These are phyloP conservation scores for Aspergillus floridensis DNA, from an alignment of 2,329 filamentous ascomycete species.

Conservation along the genomic window DNA sequence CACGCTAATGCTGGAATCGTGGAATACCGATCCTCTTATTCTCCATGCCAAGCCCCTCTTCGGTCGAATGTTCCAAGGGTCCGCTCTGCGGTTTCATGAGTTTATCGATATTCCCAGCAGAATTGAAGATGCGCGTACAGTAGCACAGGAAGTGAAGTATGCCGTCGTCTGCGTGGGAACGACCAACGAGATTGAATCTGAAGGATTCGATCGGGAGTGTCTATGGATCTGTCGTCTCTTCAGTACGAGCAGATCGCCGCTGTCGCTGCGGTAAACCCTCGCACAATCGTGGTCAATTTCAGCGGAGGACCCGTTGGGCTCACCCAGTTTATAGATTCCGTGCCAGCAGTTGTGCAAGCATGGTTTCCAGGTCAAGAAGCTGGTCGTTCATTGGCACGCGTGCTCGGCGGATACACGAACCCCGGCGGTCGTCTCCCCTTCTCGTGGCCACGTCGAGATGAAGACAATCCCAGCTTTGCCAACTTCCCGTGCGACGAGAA, in stretches of 20 bases:
- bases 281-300: not conserved
- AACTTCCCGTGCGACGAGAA: slow-evolving; percentile 6
- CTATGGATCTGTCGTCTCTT: not conserved
- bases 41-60: not conserved
- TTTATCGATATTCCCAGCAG: not conserved
- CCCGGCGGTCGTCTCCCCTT: not conserved
- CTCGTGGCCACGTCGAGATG: not conserved
- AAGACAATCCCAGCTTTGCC: not conserved
- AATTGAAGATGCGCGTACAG: not conserved
- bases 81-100: slow-evolving; percentile 4
- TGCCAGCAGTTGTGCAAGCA: not conserved
- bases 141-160: not conserved
- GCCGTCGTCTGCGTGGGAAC: slow-evolving; percentile 6
- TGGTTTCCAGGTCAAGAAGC: slow-evolving; percentile 2
- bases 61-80: slow-evolving; percentile 5
- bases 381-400: not conserved
- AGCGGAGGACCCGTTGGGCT: not conserved
- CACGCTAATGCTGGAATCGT: not conserved
- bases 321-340: not conserved
- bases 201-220: not conserved
- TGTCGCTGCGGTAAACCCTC: not conserved
- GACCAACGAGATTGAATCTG: slow-evolving; percentile 6
- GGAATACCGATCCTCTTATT: slow-evolving; percentile 3
- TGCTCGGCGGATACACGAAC: not conserved
- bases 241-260: slow-evolving; percentile 3